These are phyloP conservation scores for Sphaerosporella brunnea DNA, from an alignment of 495 filamentous ascomycete genomes.

Conservation along the genomic window DNA sequence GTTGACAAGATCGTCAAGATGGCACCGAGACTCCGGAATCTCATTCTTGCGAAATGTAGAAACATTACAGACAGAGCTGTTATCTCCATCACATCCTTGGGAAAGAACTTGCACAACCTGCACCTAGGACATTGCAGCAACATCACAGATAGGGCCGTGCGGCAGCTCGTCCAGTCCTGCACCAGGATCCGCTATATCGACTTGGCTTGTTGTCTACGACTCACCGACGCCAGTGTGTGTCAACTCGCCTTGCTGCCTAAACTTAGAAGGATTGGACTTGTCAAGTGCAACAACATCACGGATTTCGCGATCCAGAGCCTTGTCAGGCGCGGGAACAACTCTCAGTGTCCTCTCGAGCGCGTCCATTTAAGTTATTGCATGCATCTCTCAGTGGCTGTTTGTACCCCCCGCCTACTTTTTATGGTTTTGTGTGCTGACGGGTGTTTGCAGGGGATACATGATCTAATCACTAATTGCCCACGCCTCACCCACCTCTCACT, in stretches of 20 bases:
- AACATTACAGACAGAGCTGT: constrained; percentile 83
- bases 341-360: constrained; percentile 48
- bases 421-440: constrained; percentile 10
- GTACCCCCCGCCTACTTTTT: constrained; percentile 20
- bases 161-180: constrained; percentile 62
- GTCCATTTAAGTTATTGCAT: constrained; percentile 96
- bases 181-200: constrained; percentile 96
- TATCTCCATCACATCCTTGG: constrained; percentile 65
- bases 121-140: constrained; percentile 85
- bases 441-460: constrained; percentile 62
- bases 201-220: constrained; percentile 75
- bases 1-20: constrained; percentile 70
- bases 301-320: constrained; percentile 61
- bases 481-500: constrained; percentile 87
- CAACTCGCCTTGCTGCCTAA: constrained; percentile 78
- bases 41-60: constrained; percentile 85
- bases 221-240: constrained; percentile 76
- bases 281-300: constrained; percentile 82
- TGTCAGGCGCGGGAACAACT: constrained; percentile 27
- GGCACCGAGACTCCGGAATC: constrained; percentile 74
- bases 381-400: constrained; percentile 58
- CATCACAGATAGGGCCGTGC: constrained; percentile 76
- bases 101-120: constrained; percentile 91
- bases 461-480: constrained; percentile 75
- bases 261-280: constrained; percentile 78